Conservation (phyloP, 2,329 filamentous ascomycete genomes). For the Domatiomyces catenatus region DNA sequence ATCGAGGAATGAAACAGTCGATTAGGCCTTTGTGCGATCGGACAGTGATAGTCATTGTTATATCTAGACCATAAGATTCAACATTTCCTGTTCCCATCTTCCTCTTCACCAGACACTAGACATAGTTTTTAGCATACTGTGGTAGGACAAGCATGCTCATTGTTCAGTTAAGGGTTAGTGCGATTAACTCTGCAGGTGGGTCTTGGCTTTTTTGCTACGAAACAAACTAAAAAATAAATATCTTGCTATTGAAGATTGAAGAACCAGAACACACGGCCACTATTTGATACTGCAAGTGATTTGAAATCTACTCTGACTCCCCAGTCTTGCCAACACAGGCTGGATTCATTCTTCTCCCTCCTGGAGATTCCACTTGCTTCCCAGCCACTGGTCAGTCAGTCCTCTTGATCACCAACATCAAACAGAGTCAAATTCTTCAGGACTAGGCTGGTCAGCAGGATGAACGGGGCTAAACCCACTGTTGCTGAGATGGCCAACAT, state of each 20-base stretch:
- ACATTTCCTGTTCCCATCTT: too few relatives aligned
- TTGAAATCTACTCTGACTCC: neutral
- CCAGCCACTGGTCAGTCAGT: neutral
- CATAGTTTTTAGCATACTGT: neutral
- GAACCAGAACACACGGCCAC: neutral
- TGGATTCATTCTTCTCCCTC: too few relatives aligned
- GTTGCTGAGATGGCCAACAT: constrained; percentile 16
- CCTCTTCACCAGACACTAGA: too few relatives aligned
- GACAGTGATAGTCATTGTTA: too few relatives aligned
- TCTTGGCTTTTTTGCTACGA: neutral
- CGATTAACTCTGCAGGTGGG: too few relatives aligned
- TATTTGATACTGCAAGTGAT: neutral
- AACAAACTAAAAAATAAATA: neutral
- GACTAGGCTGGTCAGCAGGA: neutral
- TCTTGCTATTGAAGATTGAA: neutral
- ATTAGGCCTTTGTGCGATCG: too few relatives aligned
- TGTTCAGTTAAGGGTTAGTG: neutral
- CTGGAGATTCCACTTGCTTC: neutral
- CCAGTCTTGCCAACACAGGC: neutral
- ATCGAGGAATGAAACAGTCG: too few relatives aligned
- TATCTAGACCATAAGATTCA: too few relatives aligned
- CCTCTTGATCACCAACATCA: neutral
- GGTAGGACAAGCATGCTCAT: neutral
- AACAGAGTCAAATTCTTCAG: neutral
- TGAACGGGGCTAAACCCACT: constrained; percentile 13